Evolutionary conservation across 1,139 yeast species (phyloP).

Genomic region (Nakaseomyces nivariensis): DNA sequence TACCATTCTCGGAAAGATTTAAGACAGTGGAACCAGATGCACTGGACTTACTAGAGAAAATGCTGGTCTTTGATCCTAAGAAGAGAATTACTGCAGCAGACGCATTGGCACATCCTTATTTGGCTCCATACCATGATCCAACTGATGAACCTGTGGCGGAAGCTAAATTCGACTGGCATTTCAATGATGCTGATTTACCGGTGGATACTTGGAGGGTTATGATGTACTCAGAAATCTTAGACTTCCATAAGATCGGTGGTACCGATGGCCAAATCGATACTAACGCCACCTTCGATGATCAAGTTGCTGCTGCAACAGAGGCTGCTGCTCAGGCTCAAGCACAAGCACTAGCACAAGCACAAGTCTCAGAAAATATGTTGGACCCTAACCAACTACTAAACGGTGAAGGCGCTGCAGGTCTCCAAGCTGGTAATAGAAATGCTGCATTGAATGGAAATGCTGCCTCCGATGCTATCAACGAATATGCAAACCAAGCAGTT

Average conservation of each 20-base stretch:
- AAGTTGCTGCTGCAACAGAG: conserved; percentile 30
- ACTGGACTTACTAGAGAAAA: conserved; percentile 73
- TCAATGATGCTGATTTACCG: conserved; percentile 95
- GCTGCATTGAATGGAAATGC: not conserved
- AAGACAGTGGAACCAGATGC: conserved; percentile 86
- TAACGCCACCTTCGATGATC: conserved; percentile 29
- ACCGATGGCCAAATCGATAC: conserved; percentile 29
- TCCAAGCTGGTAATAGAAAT: not conserved
- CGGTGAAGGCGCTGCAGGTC: not conserved
- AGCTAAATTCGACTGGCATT: conserved; percentile 93
- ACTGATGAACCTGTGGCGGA: conserved; percentile 94
- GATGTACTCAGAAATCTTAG: conserved; percentile 97
- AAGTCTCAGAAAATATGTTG: conserved; percentile 2
- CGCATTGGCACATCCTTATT: conserved; percentile 81
- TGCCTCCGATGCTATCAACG: conserved; percentile 19
- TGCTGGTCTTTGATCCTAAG: conserved; percentile 91
- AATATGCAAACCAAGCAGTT: conserved; percentile 27
- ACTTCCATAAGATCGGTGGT: conserved; percentile 56
- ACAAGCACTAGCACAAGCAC: conserved; percentile 21
- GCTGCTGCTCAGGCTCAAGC: conserved; percentile 29
- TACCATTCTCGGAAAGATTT: conserved; percentile 78
- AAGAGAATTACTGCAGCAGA: conserved; percentile 89
- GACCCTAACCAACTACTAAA: conserved; percentile 3
- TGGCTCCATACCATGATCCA: conserved; percentile 97
- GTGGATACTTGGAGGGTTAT: conserved; percentile 98